Conservation (phyloP, 495 filamentous ascomycete species). For the Tirmania nivea region DNA sequence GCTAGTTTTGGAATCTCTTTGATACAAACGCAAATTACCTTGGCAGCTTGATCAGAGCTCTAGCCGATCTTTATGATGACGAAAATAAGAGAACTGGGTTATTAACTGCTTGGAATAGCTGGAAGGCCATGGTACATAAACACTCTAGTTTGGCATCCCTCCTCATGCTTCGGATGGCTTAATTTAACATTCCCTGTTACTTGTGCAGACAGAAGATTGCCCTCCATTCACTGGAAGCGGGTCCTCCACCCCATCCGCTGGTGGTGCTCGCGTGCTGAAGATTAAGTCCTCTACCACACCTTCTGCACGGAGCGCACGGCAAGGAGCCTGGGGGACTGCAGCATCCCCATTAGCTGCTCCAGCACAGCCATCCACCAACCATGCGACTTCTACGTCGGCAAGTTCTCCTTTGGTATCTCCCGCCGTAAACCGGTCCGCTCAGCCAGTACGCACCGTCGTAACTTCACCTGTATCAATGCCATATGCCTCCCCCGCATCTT, state of each 20-base stretch:
- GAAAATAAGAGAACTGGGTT: conserved; percentile 46
- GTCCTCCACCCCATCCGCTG: conserved; percentile 21
- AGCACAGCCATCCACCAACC: background rate
- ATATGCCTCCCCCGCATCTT: background rate
- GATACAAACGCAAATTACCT: conserved; percentile 57
- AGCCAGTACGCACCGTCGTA: background rate
- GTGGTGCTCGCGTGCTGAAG: conserved; percentile 38
- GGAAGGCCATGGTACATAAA: conserved; percentile 44
- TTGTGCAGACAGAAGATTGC: conserved; percentile 71
- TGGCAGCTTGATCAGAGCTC: conserved; percentile 74
- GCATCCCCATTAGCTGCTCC: background rate
- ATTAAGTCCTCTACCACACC: conserved; percentile 60
- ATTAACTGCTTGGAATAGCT: conserved; percentile 72
- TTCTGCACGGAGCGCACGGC: conserved; percentile 36
- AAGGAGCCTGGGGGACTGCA: conserved; percentile 28
- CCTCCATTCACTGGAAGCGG: conserved; percentile 45
- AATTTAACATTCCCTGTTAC: background rate
- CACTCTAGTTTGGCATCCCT: background rate
- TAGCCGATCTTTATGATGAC: conserved; percentile 83
- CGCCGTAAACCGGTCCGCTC: background rate
- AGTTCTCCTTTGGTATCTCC: background rate
- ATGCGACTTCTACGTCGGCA: background rate
- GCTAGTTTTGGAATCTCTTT: conserved; percentile 40
- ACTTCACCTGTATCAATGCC: background rate
- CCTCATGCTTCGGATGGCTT: background rate